Evolutionary conservation across 306 rosid species (phyloP), one percentile per base, ranked within the genome.

Genomic region (Cicer pinnatifidum): DNA sequence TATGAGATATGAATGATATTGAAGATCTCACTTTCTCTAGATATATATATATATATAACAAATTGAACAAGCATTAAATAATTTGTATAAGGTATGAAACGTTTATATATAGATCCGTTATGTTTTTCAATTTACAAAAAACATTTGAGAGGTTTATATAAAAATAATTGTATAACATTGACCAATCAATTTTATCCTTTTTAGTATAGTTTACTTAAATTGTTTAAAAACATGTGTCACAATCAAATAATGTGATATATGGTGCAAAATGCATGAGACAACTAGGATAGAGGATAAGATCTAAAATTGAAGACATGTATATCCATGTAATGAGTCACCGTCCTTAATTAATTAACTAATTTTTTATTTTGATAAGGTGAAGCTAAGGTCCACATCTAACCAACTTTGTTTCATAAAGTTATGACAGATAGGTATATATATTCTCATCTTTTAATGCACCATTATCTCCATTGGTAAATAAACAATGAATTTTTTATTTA

Each of bases 231-330:
- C 23, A 11, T 10, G 19, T 82, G 86, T 81, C 85, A 58, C 65
- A 54, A 76, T 89, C 88, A 64, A 16, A 17, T 23, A 60, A 83
- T 51, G 80, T 69, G 82, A 84, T 75, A 72, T 72, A 64, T 76
- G 90, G 94, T 82, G 87, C 52, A 17, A 77, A 82, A 82, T 85
- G 50, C 13, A 81, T 78, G 74, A 67, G 80, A 58, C 76, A 78
- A 58, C 80, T 44, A 71, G 78, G 86, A 82, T 75, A 77, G 82
- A 77, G 79, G 96, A 94, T 94, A 94, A 94, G 97, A 37, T 69
- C 92, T 72, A 82, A 82, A 41, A 75, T 86, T 76, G 84, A 77
- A 78, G 85, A 75, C 88, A 88, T 89, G 92, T 87, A 86, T 81
- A 91, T 90, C 51, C 52, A 83, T 54, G 79, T 82, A 76, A 12